Conservation (phyloP, 2,329 filamentous ascomycete species). For the Leptodontidium sp. region DNA sequence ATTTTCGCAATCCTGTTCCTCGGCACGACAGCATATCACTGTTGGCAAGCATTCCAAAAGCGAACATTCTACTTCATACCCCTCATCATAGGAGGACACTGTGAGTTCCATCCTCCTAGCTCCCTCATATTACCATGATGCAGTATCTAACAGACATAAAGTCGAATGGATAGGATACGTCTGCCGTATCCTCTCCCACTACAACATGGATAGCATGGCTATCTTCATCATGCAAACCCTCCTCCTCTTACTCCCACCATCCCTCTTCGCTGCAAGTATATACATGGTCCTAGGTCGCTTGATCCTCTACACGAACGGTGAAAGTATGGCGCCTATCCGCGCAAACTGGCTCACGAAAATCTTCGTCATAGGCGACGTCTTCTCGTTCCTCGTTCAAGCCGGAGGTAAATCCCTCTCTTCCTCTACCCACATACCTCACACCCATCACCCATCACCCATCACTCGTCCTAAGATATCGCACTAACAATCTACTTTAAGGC, state of each 20-base stretch:
- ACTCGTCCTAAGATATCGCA: neutral
- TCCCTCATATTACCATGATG: neutral
- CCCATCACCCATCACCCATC: neutral
- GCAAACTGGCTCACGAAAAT: slow-evolving; percentile 54
- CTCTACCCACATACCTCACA: neutral
- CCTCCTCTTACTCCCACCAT: slow-evolving; percentile 49
- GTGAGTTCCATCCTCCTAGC: slow-evolving; percentile 48
- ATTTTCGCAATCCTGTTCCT: slow-evolving; percentile 50
- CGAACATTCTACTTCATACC: slow-evolving; percentile 52
- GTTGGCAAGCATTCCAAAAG: slow-evolving; percentile 43
- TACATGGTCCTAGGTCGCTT: slow-evolving; percentile 52
- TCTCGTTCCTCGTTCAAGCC: slow-evolving; percentile 54
- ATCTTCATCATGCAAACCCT: slow-evolving; percentile 49
- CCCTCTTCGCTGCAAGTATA: slow-evolving; percentile 50
- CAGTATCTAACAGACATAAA: slow-evolving; percentile 25
- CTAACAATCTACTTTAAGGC: slow-evolving; percentile 3
- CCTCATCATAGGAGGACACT: slow-evolving; percentile 54
- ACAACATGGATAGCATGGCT: slow-evolving; percentile 36
- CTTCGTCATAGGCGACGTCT: slow-evolving; percentile 55
- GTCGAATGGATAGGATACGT: slow-evolving; percentile 51
- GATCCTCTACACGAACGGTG: slow-evolving; percentile 48
- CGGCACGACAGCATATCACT: slow-evolving; percentile 42
- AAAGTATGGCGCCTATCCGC: slow-evolving; percentile 50
- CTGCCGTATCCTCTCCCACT: slow-evolving; percentile 39
- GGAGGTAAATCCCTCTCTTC: slow-evolving; percentile 39